Evolutionary conservation across 345 rosid species (phyloP).

Genomic region (Salix caprea): DNA sequence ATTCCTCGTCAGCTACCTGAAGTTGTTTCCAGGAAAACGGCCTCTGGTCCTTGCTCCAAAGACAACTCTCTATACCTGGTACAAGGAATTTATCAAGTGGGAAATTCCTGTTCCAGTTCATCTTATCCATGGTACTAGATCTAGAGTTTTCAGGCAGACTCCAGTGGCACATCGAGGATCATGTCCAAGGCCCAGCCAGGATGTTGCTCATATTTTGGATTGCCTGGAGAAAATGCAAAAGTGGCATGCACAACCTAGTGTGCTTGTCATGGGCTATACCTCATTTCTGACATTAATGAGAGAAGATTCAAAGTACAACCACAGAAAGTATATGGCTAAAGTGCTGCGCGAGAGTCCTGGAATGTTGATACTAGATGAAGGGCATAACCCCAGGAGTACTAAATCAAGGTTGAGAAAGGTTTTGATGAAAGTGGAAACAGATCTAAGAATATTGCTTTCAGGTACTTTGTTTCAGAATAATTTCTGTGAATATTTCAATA

Average conservation of each 20-base stretch:
- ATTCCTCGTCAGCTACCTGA: constrained; percentile 81
- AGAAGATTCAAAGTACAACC: constrained; percentile 73
- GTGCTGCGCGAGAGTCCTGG: constrained; percentile 89
- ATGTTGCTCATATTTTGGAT: constrained; percentile 84
- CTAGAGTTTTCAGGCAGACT: constrained; percentile 46
- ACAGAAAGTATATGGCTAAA: constrained; percentile 78
- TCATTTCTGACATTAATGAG: constrained; percentile 84
- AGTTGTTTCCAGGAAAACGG: constrained; percentile 74
- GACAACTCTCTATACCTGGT: constrained; percentile 91
- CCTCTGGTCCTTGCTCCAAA: constrained; percentile 91
- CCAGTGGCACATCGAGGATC: constrained; percentile 36
- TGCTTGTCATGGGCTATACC: constrained; percentile 96
- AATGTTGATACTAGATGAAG: constrained; percentile 75
- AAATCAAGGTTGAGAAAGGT: constrained; percentile 85
- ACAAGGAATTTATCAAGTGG: constrained; percentile 95
- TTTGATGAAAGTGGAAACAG: constrained; percentile 84
- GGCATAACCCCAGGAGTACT: constrained; percentile 92
- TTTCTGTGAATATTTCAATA: constrained; percentile 91
- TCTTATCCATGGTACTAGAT: constrained; percentile 77
- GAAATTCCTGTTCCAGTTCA: constrained; percentile 76
- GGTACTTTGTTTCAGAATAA: constrained; percentile 95
- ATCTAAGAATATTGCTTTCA: constrained; percentile 71
- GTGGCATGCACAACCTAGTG: constrained; percentile 88
- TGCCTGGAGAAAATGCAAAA: constrained; percentile 85
- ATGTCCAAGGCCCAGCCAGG: constrained; percentile 58